These are phyloP conservation scores for Ascochyta fabae DNA, from an alignment of 2,329 filamentous ascomycete species.

Conservation along the genomic window DNA sequence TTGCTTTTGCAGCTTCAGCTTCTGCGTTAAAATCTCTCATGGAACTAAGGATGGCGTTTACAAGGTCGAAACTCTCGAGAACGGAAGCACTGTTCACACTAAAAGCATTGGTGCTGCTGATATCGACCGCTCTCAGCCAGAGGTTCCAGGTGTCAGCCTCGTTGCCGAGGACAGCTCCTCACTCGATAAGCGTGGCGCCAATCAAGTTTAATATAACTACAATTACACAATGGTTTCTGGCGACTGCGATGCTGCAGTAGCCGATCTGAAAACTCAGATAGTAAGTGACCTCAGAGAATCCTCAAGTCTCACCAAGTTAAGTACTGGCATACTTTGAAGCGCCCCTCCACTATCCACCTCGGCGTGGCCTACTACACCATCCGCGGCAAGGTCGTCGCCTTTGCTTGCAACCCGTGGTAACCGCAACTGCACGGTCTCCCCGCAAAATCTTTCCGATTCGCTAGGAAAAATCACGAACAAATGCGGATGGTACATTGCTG, in stretches of 20 bases:
- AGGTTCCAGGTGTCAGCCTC: neutral
- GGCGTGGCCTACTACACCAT: constrained; percentile 4
- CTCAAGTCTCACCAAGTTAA: too few species aligned
- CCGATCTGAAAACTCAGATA: constrained; percentile 8
- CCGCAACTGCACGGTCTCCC: neutral
- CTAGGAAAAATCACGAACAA: neutral
- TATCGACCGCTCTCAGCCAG: neutral
- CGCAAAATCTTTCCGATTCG: too few species aligned
- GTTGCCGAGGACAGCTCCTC: too few species aligned
- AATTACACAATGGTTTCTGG: neutral
- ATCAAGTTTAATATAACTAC: neutral
- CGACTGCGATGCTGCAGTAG: constrained; percentile 12
- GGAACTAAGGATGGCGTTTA: constrained; percentile 5
- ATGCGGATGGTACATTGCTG: neutral
- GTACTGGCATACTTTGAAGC: too few species aligned
- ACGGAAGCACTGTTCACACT: constrained; percentile 5
- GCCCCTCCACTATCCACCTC: too few species aligned
- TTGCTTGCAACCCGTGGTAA: constrained; percentile 1
- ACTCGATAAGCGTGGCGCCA: neutral
- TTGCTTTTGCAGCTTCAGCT: neutral
- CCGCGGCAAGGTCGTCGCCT: constrained; percentile 7
- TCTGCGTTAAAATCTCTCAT: constrained; percentile 2
- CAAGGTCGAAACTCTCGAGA: neutral
- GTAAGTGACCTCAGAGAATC: neutral
- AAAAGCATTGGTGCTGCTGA: neutral